Evolutionary conservation across 495 filamentous ascomycete genomes (phyloP).

Genomic region (Penicillium paradoxum): DNA sequence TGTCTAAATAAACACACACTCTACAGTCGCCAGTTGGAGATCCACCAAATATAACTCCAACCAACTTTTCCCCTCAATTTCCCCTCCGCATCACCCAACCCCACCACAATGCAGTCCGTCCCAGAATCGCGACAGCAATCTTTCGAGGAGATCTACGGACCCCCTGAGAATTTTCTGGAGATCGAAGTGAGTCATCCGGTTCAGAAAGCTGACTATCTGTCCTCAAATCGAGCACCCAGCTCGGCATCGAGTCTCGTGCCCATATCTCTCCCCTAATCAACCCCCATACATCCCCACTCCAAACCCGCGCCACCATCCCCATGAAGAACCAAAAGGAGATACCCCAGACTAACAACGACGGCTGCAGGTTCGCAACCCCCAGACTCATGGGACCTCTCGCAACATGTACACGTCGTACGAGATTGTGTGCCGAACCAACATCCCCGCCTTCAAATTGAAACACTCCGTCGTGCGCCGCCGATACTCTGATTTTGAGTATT

Average conservation of each 20-base stretch:
- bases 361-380: conserved; percentile 75
- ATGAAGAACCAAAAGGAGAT: background rate
- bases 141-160: conserved; percentile 98
- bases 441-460: conserved; percentile 94
- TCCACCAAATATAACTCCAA: background rate
- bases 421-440: conserved; percentile 94
- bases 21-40: background rate
- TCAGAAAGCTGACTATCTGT: background rate
- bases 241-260: conserved; percentile 8
- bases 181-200: conserved; percentile 67
- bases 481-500: conserved; percentile 97
- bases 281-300: conserved; percentile 3
- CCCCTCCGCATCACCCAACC: conserved; percentile 4
- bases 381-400: conserved; percentile 89
- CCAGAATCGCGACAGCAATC: conserved; percentile 84
- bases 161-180: conserved; percentile 97
- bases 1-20: background rate
- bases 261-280: conserved; percentile 5
- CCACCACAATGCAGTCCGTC: conserved; percentile 67
- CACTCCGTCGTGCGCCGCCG: conserved; percentile 82
- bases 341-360: conserved; percentile 6
- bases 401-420: conserved; percentile 99
- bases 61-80: background rate
- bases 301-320: conserved; percentile 1
- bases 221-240: background rate